Evolutionary conservation across 176 grass and related monocot genomes (phyloP).

Genomic region (Oryza rufipogon): DNA sequence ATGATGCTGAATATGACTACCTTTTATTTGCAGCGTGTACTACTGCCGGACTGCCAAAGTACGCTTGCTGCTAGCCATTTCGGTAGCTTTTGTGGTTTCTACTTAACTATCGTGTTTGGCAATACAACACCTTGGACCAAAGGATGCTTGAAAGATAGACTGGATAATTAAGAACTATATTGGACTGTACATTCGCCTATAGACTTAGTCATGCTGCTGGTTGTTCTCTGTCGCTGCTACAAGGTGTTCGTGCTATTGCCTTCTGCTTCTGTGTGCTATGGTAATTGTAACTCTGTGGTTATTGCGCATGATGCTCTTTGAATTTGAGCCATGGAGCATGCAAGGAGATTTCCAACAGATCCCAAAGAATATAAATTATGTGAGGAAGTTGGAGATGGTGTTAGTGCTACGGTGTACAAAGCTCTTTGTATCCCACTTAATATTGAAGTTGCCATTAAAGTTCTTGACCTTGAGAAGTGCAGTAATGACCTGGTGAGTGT

Average conservation of each 20-base stretch:
- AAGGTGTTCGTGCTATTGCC: conserved; percentile 34
- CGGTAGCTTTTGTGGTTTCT: conserved; percentile 19
- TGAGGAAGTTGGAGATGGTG: conserved; percentile 97
- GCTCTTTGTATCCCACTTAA: conserved; percentile 84
- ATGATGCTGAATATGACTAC: conserved; percentile 7
- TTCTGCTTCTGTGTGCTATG: conserved; percentile 19
- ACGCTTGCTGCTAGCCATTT: conserved; percentile 16
- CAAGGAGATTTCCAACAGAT: conserved; percentile 65
- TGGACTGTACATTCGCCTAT: background rate
- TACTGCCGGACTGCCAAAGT: conserved; percentile 14
- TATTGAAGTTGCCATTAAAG: conserved; percentile 89
- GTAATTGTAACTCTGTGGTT: conserved; percentile 28
- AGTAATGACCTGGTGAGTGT: conserved; percentile 82
- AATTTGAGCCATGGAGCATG: conserved; percentile 53
- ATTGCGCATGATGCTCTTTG: conserved; percentile 36
- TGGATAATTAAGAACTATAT: conserved; percentile 31
- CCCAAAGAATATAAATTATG: conserved; percentile 87
- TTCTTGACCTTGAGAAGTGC: conserved; percentile 98
- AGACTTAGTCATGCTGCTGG: conserved; percentile 30
- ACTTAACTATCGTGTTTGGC: conserved; percentile 13
- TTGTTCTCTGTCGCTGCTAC: conserved; percentile 40
- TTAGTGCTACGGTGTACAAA: conserved; percentile 89
- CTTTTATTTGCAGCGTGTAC: conserved; percentile 41
- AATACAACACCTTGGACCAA: conserved; percentile 23
- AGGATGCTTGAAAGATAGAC: background rate